Conservation (phyloP, 2,329 filamentous ascomycete genomes). For the Fusarium brachygibbosum region DNA sequence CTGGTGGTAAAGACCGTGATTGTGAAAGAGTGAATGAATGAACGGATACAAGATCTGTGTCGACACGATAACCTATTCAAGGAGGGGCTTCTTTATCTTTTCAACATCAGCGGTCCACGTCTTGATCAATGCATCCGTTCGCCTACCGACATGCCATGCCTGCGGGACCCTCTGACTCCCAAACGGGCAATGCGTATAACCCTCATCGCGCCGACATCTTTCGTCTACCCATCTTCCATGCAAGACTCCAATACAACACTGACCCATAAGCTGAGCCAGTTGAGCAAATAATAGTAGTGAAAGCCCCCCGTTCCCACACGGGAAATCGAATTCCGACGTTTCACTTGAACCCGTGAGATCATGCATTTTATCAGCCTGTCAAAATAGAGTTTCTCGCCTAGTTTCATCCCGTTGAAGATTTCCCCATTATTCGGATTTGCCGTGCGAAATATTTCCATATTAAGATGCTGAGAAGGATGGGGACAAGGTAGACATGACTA, state of each 20-base stretch:
- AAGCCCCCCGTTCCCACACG: background rate
- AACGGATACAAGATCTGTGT: background rate
- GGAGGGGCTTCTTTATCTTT: conserved; percentile 14
- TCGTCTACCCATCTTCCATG: background rate
- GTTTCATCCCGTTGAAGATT: conserved; percentile 15
- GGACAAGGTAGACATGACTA: background rate
- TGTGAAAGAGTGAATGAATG: conserved; percentile 15
- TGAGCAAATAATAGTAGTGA: background rate
- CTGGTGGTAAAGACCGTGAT: conserved; percentile 13
- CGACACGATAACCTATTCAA: background rate
- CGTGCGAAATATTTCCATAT: background rate
- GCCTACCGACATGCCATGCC: background rate
- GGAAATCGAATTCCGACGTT: conserved; percentile 20
- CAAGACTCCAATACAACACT: background rate
- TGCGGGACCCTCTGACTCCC: background rate
- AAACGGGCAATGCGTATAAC: conserved; percentile 21
- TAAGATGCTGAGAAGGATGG: background rate
- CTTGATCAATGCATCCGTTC: background rate
- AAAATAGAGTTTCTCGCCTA: conserved; percentile 23
- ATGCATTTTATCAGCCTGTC: background rate
- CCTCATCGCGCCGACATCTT: background rate
- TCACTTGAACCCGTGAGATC: background rate
- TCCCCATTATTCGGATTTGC: background rate
- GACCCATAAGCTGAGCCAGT: background rate
- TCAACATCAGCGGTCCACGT: background rate